Evolutionary conservation across 2,329 filamentous ascomycete genomes (phyloP).

Genomic region (Cladosporium sp.): DNA sequence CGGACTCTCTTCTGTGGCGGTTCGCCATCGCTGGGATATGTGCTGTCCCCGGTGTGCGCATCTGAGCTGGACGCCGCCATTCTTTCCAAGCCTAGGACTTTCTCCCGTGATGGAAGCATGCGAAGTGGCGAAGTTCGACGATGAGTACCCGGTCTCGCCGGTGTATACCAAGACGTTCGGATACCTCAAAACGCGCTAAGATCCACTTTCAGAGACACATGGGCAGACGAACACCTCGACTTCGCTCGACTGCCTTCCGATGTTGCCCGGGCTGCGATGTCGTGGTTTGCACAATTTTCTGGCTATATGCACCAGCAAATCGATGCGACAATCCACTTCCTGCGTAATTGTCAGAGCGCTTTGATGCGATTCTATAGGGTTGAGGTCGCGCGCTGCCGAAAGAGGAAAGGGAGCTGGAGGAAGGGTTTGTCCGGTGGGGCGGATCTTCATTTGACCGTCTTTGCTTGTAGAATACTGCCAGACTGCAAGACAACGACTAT

Average conservation of each 20-base stretch:
- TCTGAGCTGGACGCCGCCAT: slow-evolving; percentile 7
- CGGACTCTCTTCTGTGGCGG: slow-evolving; percentile 10
- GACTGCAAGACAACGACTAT: neutral
- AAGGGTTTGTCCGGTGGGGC: slow-evolving; percentile 5
- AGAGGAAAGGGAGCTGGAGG: slow-evolving; percentile 5
- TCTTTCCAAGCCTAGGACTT: neutral
- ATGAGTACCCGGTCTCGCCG: neutral
- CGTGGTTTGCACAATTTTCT: neutral
- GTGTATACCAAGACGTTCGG: slow-evolving; percentile 11
- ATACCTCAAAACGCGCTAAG: slow-evolving; percentile 8
- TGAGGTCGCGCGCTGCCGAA: slow-evolving; percentile 2
- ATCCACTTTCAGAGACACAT: slow-evolving; percentile 3
- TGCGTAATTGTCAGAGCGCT: no score
- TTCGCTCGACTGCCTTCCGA: slow-evolving; percentile 5
- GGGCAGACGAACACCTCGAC: neutral
- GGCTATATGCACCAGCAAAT: neutral
- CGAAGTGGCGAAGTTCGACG: neutral
- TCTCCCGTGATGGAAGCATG: neutral
- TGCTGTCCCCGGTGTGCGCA: neutral
- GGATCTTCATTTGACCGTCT: neutral
- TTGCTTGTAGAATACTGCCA: neutral
- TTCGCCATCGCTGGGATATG: slow-evolving; percentile 7
- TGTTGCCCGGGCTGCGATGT: neutral
- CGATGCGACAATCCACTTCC: neutral
- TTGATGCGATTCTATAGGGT: neutral